Evolutionary conservation across 805 yeast genomes (phyloP).

Genomic region (Suhomyces prunicola): DNA sequence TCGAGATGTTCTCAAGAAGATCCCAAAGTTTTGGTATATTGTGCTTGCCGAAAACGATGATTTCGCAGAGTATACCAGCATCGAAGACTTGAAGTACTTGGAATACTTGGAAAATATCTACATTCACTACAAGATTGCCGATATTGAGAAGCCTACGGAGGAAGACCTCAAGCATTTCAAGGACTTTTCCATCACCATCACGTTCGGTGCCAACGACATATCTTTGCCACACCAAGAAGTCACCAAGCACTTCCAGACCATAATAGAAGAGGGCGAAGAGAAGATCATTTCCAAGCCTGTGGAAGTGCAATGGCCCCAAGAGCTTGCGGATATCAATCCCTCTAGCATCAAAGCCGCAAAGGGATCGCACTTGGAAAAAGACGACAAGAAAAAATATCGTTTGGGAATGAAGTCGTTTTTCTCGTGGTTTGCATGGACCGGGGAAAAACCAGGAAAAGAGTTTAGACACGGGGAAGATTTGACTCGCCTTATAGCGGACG

Average conservation of each 20-base stretch:
- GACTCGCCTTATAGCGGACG: slow-evolving; percentile 70
- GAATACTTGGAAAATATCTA: slow-evolving; percentile 64
- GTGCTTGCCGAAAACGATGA: slow-evolving; percentile 83
- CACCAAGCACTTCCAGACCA: slow-evolving; percentile 54
- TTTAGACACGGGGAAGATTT: slow-evolving; percentile 77
- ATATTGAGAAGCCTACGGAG: slow-evolving; percentile 11
- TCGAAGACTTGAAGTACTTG: slow-evolving; percentile 72
- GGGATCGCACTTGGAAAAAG: slow-evolving; percentile 38
- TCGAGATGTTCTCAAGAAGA: slow-evolving; percentile 45
- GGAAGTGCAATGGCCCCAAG: slow-evolving; percentile 66
- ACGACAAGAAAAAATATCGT: slow-evolving; percentile 60
- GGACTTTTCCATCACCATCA: slow-evolving; percentile 59
- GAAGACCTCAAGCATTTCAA: slow-evolving; percentile 39
- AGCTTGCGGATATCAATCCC: slow-evolving; percentile 57
- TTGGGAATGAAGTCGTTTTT: slow-evolving; percentile 80
- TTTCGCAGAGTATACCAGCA: slow-evolving; percentile 73
- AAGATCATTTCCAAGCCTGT: slow-evolving; percentile 52
- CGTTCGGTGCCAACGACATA: slow-evolving; percentile 43
- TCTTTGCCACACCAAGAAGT: slow-evolving; percentile 57
- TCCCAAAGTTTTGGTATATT: slow-evolving; percentile 85
- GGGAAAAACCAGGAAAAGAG: slow-evolving; percentile 70
- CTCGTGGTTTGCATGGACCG: slow-evolving; percentile 86
- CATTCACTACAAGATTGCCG: slow-evolving; percentile 50
- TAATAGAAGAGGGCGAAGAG: slow-evolving; percentile 53
- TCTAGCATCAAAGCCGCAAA: slow-evolving; percentile 38